Percentiles rank a stretch among this genome's conserved stretches.
These are phyloP conservation scores for Phyllosticta citribraziliensis DNA, from an alignment of 2,329 filamentous ascomycete genomes.

Conservation along the genomic window DNA sequence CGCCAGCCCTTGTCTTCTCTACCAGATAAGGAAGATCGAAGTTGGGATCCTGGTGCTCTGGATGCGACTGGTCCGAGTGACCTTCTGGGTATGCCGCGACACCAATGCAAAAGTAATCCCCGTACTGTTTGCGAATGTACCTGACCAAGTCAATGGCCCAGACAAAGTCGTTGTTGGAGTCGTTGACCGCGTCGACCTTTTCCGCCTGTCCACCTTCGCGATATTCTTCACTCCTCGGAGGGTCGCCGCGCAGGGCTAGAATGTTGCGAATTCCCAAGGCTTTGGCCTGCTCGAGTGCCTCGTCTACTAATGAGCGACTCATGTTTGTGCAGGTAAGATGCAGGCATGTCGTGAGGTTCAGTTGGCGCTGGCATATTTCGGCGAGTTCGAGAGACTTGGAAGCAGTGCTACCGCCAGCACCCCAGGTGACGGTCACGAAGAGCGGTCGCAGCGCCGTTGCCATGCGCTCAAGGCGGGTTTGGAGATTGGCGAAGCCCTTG, in stretches of 20 bases:
- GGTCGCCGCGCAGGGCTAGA: constrained; percentile 81
- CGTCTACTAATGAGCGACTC: constrained; percentile 75
- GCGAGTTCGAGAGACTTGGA: constrained; percentile 87
- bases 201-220: constrained; percentile 40
- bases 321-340: constrained; percentile 98
- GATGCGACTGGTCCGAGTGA: constrained; percentile 83
- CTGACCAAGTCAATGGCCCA: constrained; percentile 83
- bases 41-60: constrained; percentile 57
- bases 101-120: constrained; percentile 92
- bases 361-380: constrained; percentile 85
- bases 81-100: constrained; percentile 94
- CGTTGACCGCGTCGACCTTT: constrained; percentile 49
- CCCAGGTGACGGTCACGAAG: constrained; percentile 97
- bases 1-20: constrained; percentile 83
- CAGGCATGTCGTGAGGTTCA: constrained; percentile 87
- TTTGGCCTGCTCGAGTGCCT: constrained; percentile 83
- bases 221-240: constrained; percentile 83
- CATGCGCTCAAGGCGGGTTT: constrained; percentile 91
- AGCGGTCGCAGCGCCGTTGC: constrained; percentile 79
- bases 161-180: constrained; percentile 66
- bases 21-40: constrained; percentile 77
- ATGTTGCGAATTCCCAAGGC: constrained; percentile 88
- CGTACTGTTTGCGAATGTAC: constrained; percentile 78
- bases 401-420: constrained; percentile 85
- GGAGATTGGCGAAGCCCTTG: constrained; percentile 81